These are phyloP conservation scores for Pisolithus albus DNA, from an alignment of 768 basidiomycete species.

Conservation along the genomic window DNA sequence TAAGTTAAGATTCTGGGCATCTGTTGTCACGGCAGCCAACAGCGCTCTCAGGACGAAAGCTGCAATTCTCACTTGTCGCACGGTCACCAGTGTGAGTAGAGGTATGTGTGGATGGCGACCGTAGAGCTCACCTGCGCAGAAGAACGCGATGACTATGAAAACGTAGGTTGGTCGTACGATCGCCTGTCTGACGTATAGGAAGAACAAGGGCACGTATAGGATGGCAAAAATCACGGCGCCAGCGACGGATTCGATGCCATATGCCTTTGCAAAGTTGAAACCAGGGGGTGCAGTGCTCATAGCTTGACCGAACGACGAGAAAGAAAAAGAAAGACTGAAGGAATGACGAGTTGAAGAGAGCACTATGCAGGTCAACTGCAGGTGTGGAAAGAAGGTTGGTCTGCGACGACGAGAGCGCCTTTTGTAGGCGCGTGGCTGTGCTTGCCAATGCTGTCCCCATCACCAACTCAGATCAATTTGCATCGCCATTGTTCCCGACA, in stretches of 20 bases:
- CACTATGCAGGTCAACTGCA: conserved; percentile 18
- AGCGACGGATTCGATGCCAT: conserved; percentile 26
- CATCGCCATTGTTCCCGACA: not conserved
- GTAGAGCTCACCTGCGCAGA: conserved; percentile 20
- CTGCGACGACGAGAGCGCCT: not conserved
- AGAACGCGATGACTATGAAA: conserved; percentile 22
- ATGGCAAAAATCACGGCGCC: conserved; percentile 27
- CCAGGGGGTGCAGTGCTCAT: conserved; percentile 14
- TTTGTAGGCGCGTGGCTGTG: conserved; percentile 9
- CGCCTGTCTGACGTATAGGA: conserved; percentile 15
- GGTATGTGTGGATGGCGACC: not conserved
- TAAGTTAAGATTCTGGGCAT: conserved; percentile 15
- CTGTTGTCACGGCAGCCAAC: conserved; percentile 19
- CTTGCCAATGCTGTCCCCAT: not conserved
- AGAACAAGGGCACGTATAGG: conserved; percentile 22
- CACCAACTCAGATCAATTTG: not conserved
- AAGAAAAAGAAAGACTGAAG: not conserved
- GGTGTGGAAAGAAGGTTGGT: not conserved
- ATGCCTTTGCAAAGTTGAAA: conserved; percentile 17
- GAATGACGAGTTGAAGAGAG: not conserved
- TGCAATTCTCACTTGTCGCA: conserved; percentile 21
- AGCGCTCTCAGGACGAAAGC: conserved; percentile 26
- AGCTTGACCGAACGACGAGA: not conserved
- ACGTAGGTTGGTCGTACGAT: conserved; percentile 22
- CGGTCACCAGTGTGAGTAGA: not conserved